Conservation (phyloP, 306 rosid species). For the Trichosanthes cucumerina region DNA sequence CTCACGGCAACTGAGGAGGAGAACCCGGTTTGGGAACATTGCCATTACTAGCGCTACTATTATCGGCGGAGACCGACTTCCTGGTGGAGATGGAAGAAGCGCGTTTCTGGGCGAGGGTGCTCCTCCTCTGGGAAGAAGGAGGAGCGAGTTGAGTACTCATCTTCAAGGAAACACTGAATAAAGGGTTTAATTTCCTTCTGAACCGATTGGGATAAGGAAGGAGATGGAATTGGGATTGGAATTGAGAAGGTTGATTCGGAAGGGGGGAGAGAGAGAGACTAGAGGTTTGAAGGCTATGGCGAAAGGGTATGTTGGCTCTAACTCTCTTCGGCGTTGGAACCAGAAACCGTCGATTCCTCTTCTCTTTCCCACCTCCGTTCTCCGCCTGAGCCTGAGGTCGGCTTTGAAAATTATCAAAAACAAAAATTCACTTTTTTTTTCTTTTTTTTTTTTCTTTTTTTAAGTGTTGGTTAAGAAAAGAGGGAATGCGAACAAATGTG, state of each 20-base stretch:
- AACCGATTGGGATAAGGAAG: background rate
- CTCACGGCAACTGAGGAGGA: constrained; percentile 46
- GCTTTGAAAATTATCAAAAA: background rate
- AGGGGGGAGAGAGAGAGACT: background rate
- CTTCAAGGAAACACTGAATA: constrained; percentile 3
- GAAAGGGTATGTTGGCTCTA: background rate
- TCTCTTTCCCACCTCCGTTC: background rate
- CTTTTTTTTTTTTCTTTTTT: background rate
- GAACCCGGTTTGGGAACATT: constrained; percentile 43
- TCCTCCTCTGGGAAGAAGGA: constrained; percentile 29
- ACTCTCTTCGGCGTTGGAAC: background rate
- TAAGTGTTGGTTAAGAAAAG: background rate
- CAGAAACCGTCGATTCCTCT: background rate
- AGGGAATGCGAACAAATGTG: background rate
- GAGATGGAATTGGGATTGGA: background rate
- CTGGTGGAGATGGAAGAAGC: constrained; percentile 38
- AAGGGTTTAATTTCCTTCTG: background rate
- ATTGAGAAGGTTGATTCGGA: background rate
- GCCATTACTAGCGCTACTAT: constrained; percentile 31
- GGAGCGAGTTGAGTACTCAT: constrained; percentile 57
- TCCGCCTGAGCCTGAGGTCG: background rate
- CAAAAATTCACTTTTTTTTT: background rate
- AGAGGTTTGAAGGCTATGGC: background rate
- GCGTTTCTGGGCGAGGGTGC: constrained; percentile 33
- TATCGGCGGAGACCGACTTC: constrained; percentile 28